Evolutionary conservation across 2,329 filamentous ascomycete genomes (phyloP).

Genomic region (Fusarium domesticum): DNA sequence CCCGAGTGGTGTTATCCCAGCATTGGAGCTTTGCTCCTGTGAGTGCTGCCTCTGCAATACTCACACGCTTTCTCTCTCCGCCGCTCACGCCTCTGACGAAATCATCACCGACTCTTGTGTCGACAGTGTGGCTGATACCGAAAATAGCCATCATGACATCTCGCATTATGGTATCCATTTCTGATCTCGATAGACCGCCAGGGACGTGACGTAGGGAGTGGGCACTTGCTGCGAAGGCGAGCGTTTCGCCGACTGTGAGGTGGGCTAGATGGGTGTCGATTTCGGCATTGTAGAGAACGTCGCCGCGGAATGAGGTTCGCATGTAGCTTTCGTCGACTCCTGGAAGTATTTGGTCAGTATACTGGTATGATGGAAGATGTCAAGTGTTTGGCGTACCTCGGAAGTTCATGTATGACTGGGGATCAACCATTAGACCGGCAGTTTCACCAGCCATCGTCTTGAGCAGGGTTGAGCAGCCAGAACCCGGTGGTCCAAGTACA

Average conservation of each 20-base stretch:
- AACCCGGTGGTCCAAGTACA: slow-evolving; percentile 51
- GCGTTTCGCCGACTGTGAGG: slow-evolving; percentile 62
- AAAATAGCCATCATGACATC: slow-evolving; percentile 72
- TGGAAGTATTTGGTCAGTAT: slow-evolving; percentile 2
- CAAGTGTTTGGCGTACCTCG: slow-evolving; percentile 36
- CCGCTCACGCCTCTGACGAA: slow-evolving; percentile 69
- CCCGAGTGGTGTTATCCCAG: slow-evolving; percentile 34
- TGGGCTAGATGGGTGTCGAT: slow-evolving; percentile 62
- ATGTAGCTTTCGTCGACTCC: slow-evolving; percentile 35
- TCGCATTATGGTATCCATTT: slow-evolving; percentile 27
- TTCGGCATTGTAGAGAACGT: slow-evolving; percentile 64
- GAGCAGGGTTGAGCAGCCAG: slow-evolving; percentile 55
- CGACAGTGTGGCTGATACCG: slow-evolving; percentile 68
- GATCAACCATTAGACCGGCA: slow-evolving; percentile 33
- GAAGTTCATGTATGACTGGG: slow-evolving; percentile 45
- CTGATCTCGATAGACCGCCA: slow-evolving; percentile 6
- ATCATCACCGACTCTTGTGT: slow-evolving; percentile 70
- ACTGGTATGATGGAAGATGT: too few species aligned
- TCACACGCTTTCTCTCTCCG: slow-evolving; percentile 74
- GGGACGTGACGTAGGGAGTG: slow-evolving; percentile 57
- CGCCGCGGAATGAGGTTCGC: slow-evolving; percentile 47
- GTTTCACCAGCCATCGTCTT: slow-evolving; percentile 55
- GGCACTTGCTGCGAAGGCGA: slow-evolving; percentile 61
- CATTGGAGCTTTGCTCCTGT: slow-evolving; percentile 30
- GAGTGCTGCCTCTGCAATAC: slow-evolving; percentile 64